These are phyloP conservation scores for Diplodia scrobiculata DNA, from an alignment of 2,329 filamentous ascomycete genomes.

Conservation along the genomic window DNA sequence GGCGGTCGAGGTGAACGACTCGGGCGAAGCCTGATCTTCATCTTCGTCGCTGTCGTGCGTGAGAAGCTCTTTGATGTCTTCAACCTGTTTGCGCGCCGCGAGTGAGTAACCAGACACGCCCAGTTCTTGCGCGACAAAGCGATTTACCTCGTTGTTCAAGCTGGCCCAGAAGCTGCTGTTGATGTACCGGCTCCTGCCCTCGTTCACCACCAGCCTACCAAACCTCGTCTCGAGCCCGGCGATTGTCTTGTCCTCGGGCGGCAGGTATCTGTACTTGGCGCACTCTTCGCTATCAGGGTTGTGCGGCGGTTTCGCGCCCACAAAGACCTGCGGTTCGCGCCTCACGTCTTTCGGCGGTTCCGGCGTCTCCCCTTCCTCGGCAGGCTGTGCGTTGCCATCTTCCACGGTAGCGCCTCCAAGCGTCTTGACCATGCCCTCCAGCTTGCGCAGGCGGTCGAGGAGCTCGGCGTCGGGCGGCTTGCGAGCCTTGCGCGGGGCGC, in stretches of 20 bases:
- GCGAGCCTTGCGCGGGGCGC: slow-evolving; percentile 68
- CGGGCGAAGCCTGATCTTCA: slow-evolving; percentile 51
- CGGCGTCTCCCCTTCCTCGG: slow-evolving; percentile 31
- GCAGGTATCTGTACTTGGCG: slow-evolving; percentile 18
- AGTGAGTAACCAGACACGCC: not conserved
- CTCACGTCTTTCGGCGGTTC: not conserved
- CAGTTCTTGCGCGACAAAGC: not conserved
- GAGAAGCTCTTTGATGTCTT: slow-evolving; percentile 64
- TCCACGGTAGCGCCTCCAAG: slow-evolving; percentile 45
- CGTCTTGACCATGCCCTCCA: slow-evolving; percentile 72
- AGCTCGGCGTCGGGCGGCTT: slow-evolving; percentile 71
- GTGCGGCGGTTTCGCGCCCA: not conserved
- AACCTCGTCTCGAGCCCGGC: slow-evolving; percentile 57
- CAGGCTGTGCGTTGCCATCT: slow-evolving; percentile 42
- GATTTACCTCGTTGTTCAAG: slow-evolving; percentile 69
- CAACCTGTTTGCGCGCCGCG: slow-evolving; percentile 49
- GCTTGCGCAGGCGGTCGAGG: slow-evolving; percentile 68
- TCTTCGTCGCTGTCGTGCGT: slow-evolving; percentile 67
- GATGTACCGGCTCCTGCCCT: slow-evolving; percentile 71
- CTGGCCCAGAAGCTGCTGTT: slow-evolving; percentile 77
- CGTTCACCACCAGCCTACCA: slow-evolving; percentile 69
- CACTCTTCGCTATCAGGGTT: slow-evolving; percentile 36
- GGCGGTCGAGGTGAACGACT: slow-evolving; percentile 38
- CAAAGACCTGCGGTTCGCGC: not conserved
- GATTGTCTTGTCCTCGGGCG: slow-evolving; percentile 36